phyloP scores from a whole-genome alignment of 2,329 filamentous ascomycete species.

The Cercospora berteroae region DNA sequence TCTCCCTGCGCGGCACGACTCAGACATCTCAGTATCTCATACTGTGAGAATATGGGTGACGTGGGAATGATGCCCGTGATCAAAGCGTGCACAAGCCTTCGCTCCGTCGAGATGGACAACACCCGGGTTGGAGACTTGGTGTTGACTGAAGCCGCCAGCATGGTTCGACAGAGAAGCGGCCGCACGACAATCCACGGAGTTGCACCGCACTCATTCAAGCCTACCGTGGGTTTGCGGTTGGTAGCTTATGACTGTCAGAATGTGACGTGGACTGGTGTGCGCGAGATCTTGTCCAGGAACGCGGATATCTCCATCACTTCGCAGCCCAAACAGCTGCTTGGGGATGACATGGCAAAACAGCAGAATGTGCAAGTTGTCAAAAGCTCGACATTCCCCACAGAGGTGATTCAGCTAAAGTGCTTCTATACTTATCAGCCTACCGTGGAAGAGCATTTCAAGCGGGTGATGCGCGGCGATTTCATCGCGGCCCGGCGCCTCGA shows the following conservation, averaged over 20 bases:
- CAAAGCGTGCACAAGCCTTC: slow-evolving; percentile 68
- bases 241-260: slow-evolving; percentile 89
- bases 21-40: slow-evolving; percentile 81
- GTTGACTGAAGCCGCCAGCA: slow-evolving; percentile 78
- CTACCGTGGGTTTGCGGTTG: slow-evolving; percentile 64
- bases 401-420: slow-evolving; percentile 84
- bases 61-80: slow-evolving; percentile 78
- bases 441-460: slow-evolving; percentile 87
- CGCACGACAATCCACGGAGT: slow-evolving; percentile 44
- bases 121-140: slow-evolving; percentile 85
- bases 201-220: slow-evolving; percentile 37
- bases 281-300: slow-evolving; percentile 82
- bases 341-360: slow-evolving; percentile 21
- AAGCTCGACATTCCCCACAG: slow-evolving; percentile 62
- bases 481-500: slow-evolving; percentile 74
- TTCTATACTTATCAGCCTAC: slow-evolving; percentile 96
- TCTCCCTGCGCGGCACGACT: slow-evolving; percentile 70
- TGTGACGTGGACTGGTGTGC: slow-evolving; percentile 87
- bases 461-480: slow-evolving; percentile 75
- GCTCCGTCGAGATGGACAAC: slow-evolving; percentile 84
- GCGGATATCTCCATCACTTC: slow-evolving; percentile 63
- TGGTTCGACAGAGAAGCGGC: slow-evolving; percentile 61
- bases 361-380: slow-evolving; percentile 34
- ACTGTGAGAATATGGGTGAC: slow-evolving; percentile 84
- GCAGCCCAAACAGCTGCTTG: slow-evolving; percentile 28